Percentiles rank a stretch among this genome's conserved stretches.
These are phyloP conservation scores for Candida orba DNA, from an alignment of 805 yeast genomes.

Conservation along the genomic window DNA sequence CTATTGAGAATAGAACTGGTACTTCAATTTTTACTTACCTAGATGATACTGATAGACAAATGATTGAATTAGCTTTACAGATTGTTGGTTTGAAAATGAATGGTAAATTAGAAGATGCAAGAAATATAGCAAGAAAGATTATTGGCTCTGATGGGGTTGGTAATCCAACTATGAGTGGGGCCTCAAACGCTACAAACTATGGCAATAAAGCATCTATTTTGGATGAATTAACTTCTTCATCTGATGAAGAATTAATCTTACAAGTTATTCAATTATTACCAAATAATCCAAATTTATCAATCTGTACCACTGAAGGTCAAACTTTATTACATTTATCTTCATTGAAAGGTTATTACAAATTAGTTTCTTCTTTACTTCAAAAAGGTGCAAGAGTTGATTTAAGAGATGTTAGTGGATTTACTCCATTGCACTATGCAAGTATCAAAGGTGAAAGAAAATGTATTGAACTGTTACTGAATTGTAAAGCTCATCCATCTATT, in stretches of 20 bases:
- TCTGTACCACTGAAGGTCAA: slow-evolving; percentile 79
- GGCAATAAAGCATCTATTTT: slow-evolving; percentile 2
- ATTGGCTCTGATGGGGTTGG: slow-evolving; percentile 49
- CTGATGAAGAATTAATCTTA: slow-evolving; percentile 34
- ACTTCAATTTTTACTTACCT: slow-evolving; percentile 70
- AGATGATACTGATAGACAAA: slow-evolving; percentile 92
- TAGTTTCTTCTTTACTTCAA: slow-evolving; percentile 57
- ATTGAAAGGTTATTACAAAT: slow-evolving; percentile 57
- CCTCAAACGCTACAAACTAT: slow-evolving; percentile 2
- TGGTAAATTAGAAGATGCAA: slow-evolving; percentile 91
- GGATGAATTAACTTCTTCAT: slow-evolving; percentile 2
- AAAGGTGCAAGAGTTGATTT: slow-evolving; percentile 62
- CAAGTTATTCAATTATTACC: slow-evolving; percentile 59
- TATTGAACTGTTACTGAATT: slow-evolving; percentile 52
- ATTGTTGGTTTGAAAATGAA: slow-evolving; percentile 96
- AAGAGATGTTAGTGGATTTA: slow-evolving; percentile 72
- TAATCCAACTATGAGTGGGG: slow-evolving; percentile 13
- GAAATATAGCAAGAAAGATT: slow-evolving; percentile 85
- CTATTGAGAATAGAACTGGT: slow-evolving; percentile 16
- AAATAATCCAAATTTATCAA: slow-evolving; percentile 73
- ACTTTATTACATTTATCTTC: slow-evolving; percentile 83
- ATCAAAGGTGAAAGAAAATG: slow-evolving; percentile 64
- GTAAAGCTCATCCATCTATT: slow-evolving; percentile 52
- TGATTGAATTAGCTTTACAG: slow-evolving; percentile 91
- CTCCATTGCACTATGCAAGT: slow-evolving; percentile 86